phyloP scores from a whole-genome alignment of 805 yeast genomes.

The Wickerhamiella sorbophila region DNA sequence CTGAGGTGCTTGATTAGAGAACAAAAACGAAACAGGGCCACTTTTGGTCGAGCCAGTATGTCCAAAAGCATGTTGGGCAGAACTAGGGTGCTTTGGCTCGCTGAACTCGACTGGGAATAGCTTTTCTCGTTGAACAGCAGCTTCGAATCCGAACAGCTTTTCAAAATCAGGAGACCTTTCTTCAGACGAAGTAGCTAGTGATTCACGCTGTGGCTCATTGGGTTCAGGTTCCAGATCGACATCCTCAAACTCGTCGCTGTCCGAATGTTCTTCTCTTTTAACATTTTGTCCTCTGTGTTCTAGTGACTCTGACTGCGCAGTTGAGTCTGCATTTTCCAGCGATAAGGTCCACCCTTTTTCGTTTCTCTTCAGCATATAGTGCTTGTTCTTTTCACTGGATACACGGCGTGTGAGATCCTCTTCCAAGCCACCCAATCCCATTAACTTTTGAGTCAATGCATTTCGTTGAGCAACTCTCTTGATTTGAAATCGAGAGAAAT shows the following conservation, averaged over 20 bases:
- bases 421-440: slow-evolving; percentile 74
- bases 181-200: not conserved
- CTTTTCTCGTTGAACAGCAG: slow-evolving; percentile 15
- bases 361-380: slow-evolving; percentile 59
- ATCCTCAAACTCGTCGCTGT: slow-evolving; percentile 58
- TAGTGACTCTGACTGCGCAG: slow-evolving; percentile 14
- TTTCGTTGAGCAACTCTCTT: slow-evolving; percentile 86
- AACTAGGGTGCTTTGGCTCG: too few species aligned
- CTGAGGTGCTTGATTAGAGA: not conserved
- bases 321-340: slow-evolving; percentile 32
- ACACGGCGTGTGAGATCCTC: slow-evolving; percentile 38
- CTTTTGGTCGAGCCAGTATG: not conserved
- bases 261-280: slow-evolving; percentile 29
- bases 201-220: not conserved
- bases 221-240: slow-evolving; percentile 30
- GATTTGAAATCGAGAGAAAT: slow-evolving; percentile 85
- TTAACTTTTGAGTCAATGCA: slow-evolving; percentile 71
- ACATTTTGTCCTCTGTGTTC: slow-evolving; percentile 10
- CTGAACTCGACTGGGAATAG: too few species aligned
- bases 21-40: not conserved
- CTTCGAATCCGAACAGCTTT: slow-evolving; percentile 18
- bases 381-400: slow-evolving; percentile 69
- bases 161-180: slow-evolving; percentile 7
- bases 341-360: slow-evolving; percentile 78
- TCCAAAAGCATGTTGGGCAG: too few species aligned